phyloP scores from a whole-genome alignment of 169 alveolate genomes.

The Plasmodium vinckei region DNA sequence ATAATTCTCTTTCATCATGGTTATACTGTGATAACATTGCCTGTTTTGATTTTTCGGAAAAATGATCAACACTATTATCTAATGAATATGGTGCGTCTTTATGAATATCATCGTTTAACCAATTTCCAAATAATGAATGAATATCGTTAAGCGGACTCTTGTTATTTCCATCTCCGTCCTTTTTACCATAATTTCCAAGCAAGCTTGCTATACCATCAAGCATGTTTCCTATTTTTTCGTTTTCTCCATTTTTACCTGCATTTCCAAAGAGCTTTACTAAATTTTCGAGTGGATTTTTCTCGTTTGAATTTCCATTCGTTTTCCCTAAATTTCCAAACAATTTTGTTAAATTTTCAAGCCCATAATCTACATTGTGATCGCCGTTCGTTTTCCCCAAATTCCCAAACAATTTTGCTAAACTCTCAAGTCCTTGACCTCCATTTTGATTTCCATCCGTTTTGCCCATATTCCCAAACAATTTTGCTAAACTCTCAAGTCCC shows the following conservation, averaged over 20 bases:
- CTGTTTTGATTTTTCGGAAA: slow-evolving; percentile 11
- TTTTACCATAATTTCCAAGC: background rate
- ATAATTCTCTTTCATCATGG: slow-evolving; percentile 11
- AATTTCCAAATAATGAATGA: slow-evolving; percentile 35
- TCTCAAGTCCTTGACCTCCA: background rate
- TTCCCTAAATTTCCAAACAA: slow-evolving; percentile 6
- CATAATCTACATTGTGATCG: background rate
- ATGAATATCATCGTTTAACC: slow-evolving; percentile 9
- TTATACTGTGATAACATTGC: slow-evolving; percentile 19
- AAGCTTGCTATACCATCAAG: background rate
- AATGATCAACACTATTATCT: slow-evolving; percentile 42
- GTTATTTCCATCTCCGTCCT: slow-evolving; percentile 8
- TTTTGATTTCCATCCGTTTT: background rate
- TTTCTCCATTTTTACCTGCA: background rate
- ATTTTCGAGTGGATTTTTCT: slow-evolving; percentile 12
- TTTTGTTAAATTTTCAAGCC: slow-evolving; percentile 17
- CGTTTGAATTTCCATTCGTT: background rate
- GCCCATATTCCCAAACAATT: slow-evolving; percentile 6
- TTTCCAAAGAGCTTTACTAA: slow-evolving; percentile 15
- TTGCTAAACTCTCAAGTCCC: slow-evolving; percentile 5
- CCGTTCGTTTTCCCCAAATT: slow-evolving; percentile 2
- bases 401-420: slow-evolving; percentile 11
- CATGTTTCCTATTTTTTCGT: slow-evolving; percentile 8
- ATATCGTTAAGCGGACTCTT: slow-evolving; percentile 9
- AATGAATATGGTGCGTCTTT: slow-evolving; percentile 29